These are phyloP conservation scores for Pelargonium cotyledonis DNA, from an alignment of 441 rosid species.

Conservation along the genomic window DNA sequence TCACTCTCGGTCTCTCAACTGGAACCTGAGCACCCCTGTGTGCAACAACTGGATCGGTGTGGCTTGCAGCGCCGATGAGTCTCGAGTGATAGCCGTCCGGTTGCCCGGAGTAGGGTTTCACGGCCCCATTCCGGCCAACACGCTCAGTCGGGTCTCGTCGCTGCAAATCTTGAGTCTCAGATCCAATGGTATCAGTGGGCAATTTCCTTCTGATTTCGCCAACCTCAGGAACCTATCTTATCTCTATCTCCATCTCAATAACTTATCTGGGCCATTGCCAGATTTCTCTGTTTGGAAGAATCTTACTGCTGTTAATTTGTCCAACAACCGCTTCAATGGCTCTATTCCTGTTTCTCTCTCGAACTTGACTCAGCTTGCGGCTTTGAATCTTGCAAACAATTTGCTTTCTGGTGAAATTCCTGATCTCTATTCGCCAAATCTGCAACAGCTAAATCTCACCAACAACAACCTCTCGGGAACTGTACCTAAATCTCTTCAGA, in stretches of 20 bases:
- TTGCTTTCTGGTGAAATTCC: slow-evolving; percentile 59
- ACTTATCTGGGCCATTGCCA: slow-evolving; percentile 73
- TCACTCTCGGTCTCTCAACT: slow-evolving; percentile 69
- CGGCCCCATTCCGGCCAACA: slow-evolving; percentile 58
- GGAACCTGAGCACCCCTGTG: slow-evolving; percentile 57
- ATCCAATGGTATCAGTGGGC: slow-evolving; percentile 51
- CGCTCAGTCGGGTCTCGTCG: slow-evolving; percentile 52
- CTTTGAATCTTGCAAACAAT: slow-evolving; percentile 58
- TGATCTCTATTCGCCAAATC: slow-evolving; percentile 30
- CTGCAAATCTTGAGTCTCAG: slow-evolving; percentile 79
- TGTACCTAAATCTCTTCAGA: slow-evolving; percentile 54
- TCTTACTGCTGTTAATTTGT: slow-evolving; percentile 62
- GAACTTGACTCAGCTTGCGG: slow-evolving; percentile 59
- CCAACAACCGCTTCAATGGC: slow-evolving; percentile 63
- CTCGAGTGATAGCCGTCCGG: slow-evolving; percentile 61
- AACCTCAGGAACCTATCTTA: slow-evolving; percentile 49
- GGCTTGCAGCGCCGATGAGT: slow-evolving; percentile 37
- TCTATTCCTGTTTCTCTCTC: slow-evolving; percentile 43
- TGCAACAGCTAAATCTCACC: slow-evolving; percentile 75
- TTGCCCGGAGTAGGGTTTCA: slow-evolving; percentile 71
- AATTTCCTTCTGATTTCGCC: slow-evolving; percentile 70
- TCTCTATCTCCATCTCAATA: slow-evolving; percentile 67
- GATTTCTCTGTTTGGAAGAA: slow-evolving; percentile 53
- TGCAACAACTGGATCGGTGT: slow-evolving; percentile 84
- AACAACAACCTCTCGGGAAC: slow-evolving; percentile 70